Percentiles rank a stretch among this genome's conserved stretches.
Evolutionary conservation across 2,329 filamentous ascomycete species (phyloP).

Genomic region (Chaetothyriales sp.): DNA sequence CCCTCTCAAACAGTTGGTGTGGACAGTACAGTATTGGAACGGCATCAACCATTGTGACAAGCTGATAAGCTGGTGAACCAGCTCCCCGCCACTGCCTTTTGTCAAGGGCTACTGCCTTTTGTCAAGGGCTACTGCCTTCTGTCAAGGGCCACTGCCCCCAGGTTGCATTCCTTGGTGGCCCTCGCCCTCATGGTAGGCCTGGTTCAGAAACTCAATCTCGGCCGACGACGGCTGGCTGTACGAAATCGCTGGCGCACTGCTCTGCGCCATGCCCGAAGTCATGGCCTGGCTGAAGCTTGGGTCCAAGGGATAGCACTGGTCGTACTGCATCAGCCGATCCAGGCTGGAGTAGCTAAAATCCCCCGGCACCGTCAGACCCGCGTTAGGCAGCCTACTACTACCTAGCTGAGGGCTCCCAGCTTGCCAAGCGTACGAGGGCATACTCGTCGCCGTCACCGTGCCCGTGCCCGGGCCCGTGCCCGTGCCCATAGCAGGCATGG

Average conservation of each 20-base stretch:
- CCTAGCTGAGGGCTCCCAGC: not conserved
- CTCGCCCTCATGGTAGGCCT: conserved; percentile 12
- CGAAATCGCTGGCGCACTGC: conserved; percentile 3
- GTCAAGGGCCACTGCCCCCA: not conserved
- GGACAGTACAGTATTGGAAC: too few species aligned
- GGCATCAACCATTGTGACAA: not conserved
- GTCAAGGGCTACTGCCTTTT: too few species aligned
- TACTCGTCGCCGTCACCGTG: not conserved
- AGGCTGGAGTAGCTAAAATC: not conserved
- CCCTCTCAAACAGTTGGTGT: too few species aligned
- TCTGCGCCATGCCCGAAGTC: not conserved
- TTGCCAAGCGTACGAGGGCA: not conserved
- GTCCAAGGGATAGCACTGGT: conserved; percentile 16
- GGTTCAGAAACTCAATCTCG: conserved; percentile 18
- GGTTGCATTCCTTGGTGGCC: not conserved
- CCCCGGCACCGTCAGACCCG: not conserved
- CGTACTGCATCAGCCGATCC: conserved; percentile 16
- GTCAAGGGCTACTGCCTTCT: not conserved
- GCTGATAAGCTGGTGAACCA: not conserved
- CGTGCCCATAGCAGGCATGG: not conserved
- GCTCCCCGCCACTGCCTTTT: too few species aligned
- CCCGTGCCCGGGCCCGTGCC: not conserved
- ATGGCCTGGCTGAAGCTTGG: conserved; percentile 4
- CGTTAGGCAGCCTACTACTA: not conserved
- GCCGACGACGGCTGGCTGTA: conserved; percentile 5